Evolutionary conservation across 257 asterid genomes (phyloP), one percentile per base, ranked within the genome.

Genomic region (Rhazya stricta): DNA sequence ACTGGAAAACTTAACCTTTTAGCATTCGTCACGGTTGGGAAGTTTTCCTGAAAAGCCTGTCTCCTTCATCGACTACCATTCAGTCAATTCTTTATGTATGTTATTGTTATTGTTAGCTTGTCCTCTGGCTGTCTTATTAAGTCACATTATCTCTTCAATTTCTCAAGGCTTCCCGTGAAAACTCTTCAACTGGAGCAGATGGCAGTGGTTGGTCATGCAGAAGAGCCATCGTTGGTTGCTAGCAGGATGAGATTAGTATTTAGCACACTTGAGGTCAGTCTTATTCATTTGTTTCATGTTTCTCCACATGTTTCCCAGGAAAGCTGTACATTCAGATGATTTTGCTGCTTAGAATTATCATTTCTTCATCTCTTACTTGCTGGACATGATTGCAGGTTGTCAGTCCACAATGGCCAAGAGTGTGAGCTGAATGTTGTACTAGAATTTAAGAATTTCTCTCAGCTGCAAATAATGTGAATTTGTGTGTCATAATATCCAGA

Each of bases 361-460:
- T 0, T 63, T 34, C 6, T 39, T 41, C 36, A 3, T 9, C 37
- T n/a, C 11, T 10, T 25, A 37, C 18, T 57, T n/a, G 45, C 30
- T 25, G 9, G 27, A 69, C 21, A 11, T 72, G 15, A 10, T 46
- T 84, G 88, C 88, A 92, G 97, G 96, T 93, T 72, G 98, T 89
- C 79, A 93, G 98, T 83, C 98, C 97, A 74, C 98, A 93, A 66
- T 93, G 98, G 98, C 98, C 98, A 32, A 85, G 80, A 74, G 94
- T 79, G 66, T 90, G 88, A 87, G 61, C 60, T 27, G 12, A 23
- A 11, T 45, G 37, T 10, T 67, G 11, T 30, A 3, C 30, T 66
- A 3, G 3, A 62, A 29, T 13, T 29, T 23, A 29, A 13, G 15
- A 48, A 6, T 1, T 12, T 23, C 0, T 4, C 21, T 1, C 21